Evolutionary conservation across 2,329 filamentous ascomycete genomes (phyloP).

Genomic region (Hypoxylon sp.): DNA sequence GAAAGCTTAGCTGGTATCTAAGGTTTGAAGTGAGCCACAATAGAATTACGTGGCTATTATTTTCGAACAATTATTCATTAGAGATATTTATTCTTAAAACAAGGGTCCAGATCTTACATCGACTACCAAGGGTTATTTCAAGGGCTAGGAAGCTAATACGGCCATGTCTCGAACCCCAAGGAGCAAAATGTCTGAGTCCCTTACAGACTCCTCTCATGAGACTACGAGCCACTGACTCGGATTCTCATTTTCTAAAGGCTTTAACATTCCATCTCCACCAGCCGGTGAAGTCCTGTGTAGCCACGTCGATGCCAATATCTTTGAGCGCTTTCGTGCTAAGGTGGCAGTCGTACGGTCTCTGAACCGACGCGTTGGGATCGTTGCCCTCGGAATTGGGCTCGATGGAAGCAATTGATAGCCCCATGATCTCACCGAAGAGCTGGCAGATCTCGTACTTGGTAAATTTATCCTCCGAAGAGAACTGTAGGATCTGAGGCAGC

Average conservation of each 20-base stretch:
- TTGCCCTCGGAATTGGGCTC: slow-evolving; percentile 77
- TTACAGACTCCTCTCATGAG: slow-evolving; percentile 20
- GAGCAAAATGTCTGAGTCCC: slow-evolving; percentile 18
- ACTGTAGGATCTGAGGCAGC: slow-evolving; percentile 81
- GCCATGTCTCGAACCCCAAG: slow-evolving; percentile 14
- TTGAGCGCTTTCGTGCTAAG: slow-evolving; percentile 80
- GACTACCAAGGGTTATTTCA: neutral
- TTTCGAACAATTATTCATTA: neutral
- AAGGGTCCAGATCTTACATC: neutral
- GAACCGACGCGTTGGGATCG: slow-evolving; percentile 76
- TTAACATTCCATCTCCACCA: slow-evolving; percentile 81
- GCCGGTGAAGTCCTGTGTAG: slow-evolving; percentile 77
- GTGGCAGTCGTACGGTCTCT: slow-evolving; percentile 89
- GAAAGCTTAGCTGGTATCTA: too few relatives aligned
- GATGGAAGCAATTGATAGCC: slow-evolving; percentile 75
- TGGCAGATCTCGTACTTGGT: slow-evolving; percentile 93
- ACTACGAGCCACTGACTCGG: slow-evolving; percentile 27
- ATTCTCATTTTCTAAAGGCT: slow-evolving; percentile 66
- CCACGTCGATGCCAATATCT: slow-evolving; percentile 79
- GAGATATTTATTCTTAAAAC: neutral
- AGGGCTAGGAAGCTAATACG: slow-evolving; percentile 4
- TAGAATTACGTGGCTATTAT: neutral
- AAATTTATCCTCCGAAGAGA: slow-evolving; percentile 85
- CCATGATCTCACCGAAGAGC: slow-evolving; percentile 82
- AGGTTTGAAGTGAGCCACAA: neutral